A percentile compares a stretch with the other conserved stretches of the same genome.
phyloP scores from a whole-genome alignment of 768 basidiomycete genomes.

The Psilocybe cubensis region DNA sequence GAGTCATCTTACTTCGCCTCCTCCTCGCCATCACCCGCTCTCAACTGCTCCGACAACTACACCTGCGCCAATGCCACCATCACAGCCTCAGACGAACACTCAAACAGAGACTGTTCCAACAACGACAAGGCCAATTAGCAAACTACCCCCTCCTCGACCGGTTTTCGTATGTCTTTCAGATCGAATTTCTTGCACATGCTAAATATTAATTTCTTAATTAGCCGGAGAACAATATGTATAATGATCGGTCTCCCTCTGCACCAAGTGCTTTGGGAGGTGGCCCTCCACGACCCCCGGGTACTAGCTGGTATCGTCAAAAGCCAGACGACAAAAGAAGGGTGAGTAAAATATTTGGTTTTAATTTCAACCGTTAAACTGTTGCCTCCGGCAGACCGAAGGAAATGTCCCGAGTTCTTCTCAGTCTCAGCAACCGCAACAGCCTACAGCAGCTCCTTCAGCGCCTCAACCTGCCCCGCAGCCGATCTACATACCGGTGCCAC shows the following conservation, averaged over 20 bases:
- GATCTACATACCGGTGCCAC: slow-evolving; percentile 31
- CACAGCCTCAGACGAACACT: neutral
- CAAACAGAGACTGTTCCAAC: neutral
- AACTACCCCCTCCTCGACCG: slow-evolving; percentile 22
- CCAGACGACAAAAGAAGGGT: neutral
- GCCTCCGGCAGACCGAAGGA: neutral
- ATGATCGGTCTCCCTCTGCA: neutral
- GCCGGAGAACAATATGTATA: slow-evolving; percentile 7
- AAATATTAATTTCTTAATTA: no score
- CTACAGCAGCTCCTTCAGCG: neutral
- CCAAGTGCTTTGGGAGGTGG: neutral
- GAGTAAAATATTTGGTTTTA: neutral
- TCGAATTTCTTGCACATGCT: no score
- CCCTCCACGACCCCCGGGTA: neutral
- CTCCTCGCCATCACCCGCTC: neutral
- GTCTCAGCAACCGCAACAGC: slow-evolving; percentile 26
- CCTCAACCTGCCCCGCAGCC: slow-evolving; percentile 22
- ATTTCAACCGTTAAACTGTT: neutral
- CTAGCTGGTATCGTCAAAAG: slow-evolving; percentile 5
- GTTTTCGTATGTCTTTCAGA: slow-evolving; percentile 26
- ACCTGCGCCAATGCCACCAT: neutral
- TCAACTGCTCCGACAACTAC: slow-evolving; percentile 1
- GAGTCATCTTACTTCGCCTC: neutral
- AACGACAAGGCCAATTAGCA: slow-evolving; percentile 6
- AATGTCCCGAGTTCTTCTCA: slow-evolving; percentile 22